Conservation (phyloP, 345 rosid species). For the Brassica juncea region DNA sequence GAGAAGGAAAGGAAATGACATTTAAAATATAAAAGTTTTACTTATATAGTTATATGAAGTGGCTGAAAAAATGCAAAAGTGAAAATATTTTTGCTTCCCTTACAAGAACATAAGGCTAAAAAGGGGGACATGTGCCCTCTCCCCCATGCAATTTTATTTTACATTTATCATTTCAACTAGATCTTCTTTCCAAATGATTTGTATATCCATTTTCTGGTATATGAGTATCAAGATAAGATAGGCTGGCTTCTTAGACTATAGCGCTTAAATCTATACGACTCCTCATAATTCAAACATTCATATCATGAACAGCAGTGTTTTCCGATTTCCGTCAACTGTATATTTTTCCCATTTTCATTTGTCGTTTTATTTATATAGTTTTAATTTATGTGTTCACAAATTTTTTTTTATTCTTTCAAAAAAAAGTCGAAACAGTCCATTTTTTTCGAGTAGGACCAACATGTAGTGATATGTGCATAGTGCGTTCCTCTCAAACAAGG, state of each 20-base stretch:
- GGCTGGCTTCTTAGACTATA: constrained; percentile 29
- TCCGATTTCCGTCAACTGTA: constrained; percentile 30
- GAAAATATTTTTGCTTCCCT: constrained; percentile 43
- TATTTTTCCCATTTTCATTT: background rate
- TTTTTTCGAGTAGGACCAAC: no score
- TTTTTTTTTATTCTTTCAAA: background rate
- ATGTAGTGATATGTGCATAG: no score
- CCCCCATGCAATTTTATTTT: constrained; percentile 39
- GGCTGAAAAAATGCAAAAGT: constrained; percentile 32
- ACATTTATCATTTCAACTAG: constrained; percentile 23
- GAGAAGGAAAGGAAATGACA: constrained; percentile 11
- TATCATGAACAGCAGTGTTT: constrained; percentile 38
- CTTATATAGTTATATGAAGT: constrained; percentile 17
- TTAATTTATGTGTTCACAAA: background rate
- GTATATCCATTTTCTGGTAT: constrained; percentile 2
- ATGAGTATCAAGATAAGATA: constrained; percentile 34
- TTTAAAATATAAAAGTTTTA: background rate
- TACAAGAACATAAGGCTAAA: constrained; percentile 42
- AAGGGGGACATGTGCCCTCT: constrained; percentile 44
- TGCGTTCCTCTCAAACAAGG: no score
- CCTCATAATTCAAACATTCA: constrained; percentile 34
- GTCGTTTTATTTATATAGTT: background rate
- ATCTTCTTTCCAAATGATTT: constrained; percentile 24
- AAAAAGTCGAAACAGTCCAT: no score
- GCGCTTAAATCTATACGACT: constrained; percentile 29